A percentile compares a stretch with the other conserved stretches of the same genome.
Evolutionary conservation across 805 yeast species (phyloP).

Genomic region (Ogataea henricii): DNA sequence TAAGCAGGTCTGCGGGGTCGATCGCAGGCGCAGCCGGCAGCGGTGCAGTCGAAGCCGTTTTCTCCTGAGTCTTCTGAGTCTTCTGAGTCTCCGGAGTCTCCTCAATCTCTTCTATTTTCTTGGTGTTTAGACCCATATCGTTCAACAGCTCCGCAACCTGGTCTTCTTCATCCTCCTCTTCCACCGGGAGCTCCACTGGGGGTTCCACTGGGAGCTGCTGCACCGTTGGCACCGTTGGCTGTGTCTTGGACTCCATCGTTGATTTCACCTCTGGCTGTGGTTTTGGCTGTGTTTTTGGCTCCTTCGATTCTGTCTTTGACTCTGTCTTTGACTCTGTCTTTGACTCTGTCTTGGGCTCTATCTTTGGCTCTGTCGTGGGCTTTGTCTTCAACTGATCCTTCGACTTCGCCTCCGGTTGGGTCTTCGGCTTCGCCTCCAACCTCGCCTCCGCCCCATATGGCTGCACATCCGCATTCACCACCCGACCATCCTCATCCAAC

Average conservation of each 20-base stretch:
- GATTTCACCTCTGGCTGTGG: neutral
- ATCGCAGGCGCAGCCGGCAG: conserved; percentile 29
- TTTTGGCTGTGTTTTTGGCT: too few species aligned
- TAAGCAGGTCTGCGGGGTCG: conserved; percentile 48
- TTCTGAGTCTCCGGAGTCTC: too few species aligned
- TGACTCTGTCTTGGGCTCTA: too few species aligned
- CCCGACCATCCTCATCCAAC: conserved; percentile 80
- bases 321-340: too few species aligned
- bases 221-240: neutral
- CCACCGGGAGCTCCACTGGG: too few species aligned
- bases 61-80: too few species aligned
- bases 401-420: too few species aligned
- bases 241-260: neutral
- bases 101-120: conserved; percentile 1
- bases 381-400: too few species aligned
- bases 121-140: conserved; percentile 36
- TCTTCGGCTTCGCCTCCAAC: neutral
- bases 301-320: too few species aligned
- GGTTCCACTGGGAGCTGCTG: too few species aligned
- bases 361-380: too few species aligned
- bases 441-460: conserved; percentile 28
- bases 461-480: conserved; percentile 48
- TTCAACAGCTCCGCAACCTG: conserved; percentile 35
- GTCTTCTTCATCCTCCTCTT: conserved; percentile 25
- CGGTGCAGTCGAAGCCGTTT: neutral